A percentile compares a stretch with the other conserved stretches of the same genome.
phyloP scores from a whole-genome alignment of 2,329 filamentous ascomycete species.

The Sporothrix curviconia region DNA sequence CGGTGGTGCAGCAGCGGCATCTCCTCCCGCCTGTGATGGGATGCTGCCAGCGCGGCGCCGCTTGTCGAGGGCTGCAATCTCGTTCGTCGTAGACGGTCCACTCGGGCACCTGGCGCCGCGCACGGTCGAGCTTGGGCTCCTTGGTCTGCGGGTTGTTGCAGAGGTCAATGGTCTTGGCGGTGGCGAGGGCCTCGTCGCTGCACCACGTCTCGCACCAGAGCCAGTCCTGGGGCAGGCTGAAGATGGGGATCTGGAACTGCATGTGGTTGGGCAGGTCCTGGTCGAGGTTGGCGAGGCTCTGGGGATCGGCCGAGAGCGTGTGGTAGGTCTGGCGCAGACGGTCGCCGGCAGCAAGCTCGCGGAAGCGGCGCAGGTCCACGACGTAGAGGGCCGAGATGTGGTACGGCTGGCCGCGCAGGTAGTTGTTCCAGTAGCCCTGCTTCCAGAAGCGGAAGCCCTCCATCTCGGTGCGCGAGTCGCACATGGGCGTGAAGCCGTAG shows the following conservation, averaged over 20 bases:
- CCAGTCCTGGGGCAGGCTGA: slow-evolving; percentile 93
- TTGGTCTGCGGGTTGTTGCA: slow-evolving; percentile 98
- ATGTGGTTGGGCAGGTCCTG: slow-evolving; percentile 98
- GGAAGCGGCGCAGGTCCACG: slow-evolving; percentile 85
- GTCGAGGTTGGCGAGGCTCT: slow-evolving; percentile 79
- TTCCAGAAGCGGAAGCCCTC: slow-evolving; percentile 99
- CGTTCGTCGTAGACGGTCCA: slow-evolving; percentile 93
- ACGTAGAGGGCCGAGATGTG: slow-evolving; percentile 97
- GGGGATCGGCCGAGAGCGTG: slow-evolving; percentile 79
- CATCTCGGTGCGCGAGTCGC: slow-evolving; percentile 92
- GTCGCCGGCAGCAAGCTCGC: slow-evolving; percentile 86
- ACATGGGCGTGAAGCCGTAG: slow-evolving; percentile 98
- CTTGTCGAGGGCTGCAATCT: slow-evolving; percentile 66
- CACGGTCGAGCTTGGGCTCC: slow-evolving; percentile 91
- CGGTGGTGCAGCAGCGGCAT: neutral
- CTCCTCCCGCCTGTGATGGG: neutral
- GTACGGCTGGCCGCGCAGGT: slow-evolving; percentile 81
- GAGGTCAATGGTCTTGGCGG: slow-evolving; percentile 87
- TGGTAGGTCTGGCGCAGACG: slow-evolving; percentile 92
- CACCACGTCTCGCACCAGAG: slow-evolving; percentile 99
- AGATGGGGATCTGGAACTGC: slow-evolving; percentile 87
- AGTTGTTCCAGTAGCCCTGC: slow-evolving; percentile 94
- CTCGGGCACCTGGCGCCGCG: slow-evolving; percentile 87
- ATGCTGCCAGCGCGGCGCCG: slow-evolving; percentile 31
- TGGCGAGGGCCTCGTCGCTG: slow-evolving; percentile 70